Evolutionary conservation across 164 flowering plant genomes (phyloP), one percentile per base, ranked within the genome.

Genomic region (Aristolochia fimbriata): DNA sequence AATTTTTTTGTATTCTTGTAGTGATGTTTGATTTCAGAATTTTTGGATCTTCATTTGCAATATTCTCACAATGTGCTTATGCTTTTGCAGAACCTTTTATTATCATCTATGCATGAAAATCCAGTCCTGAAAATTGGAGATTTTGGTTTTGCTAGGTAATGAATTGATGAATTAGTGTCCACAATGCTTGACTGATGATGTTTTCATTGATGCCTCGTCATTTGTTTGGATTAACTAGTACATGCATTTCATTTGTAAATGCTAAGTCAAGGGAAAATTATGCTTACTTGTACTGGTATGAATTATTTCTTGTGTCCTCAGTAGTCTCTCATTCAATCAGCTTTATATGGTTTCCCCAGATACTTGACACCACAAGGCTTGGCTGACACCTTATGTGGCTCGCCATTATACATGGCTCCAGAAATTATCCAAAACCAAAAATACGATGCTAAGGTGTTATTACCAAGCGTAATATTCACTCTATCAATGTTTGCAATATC

Each of bases 361-460:
- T 71, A 77, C 46, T 72, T 83, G 51, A 70, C 68, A 43, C 79
- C 84, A 21, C 74, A 76, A 71, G 79, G 70, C 24, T 65, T 83
- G 64, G 85, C 88, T 31, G 82, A 81, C 31, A 83, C 88, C 19
- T 69, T 81, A 27, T 83, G 88, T 63, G 85, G 88, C 66, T 83
- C 85, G 61, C 88, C 88, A 62, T 71, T 81, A 30, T 83, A 81
- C 64, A 83, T 83, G 88, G 88, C 85, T 69, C 88, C 88, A 6
- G 88, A 83, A 64, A 79, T 83, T 24, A 81, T 83, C 57, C 79
- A 68, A 74, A 73, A 68, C 57, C 67, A 73, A 54, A 81, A 81
- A 58, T 83, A 83, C 67, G 88, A 83, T 67, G 82, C 83, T 24
- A 83, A 83, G 83, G 88, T 83, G 60, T 53, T 45, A 59, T 37